Evolutionary conservation across 1,284 basidiomycete species (phyloP).

Genomic region (Volvariella surrecta): DNA sequence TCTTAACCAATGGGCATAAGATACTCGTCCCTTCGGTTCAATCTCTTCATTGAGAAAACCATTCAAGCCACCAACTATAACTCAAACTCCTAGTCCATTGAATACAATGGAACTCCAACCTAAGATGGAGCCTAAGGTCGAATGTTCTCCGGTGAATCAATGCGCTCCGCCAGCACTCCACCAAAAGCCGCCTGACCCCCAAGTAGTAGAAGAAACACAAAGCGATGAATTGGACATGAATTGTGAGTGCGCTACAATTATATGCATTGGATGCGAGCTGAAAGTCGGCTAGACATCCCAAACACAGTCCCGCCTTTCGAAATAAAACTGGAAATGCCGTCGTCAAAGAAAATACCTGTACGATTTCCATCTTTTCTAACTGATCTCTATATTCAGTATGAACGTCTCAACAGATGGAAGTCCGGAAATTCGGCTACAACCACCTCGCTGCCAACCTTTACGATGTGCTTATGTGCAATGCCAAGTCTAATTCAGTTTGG

Average conservation of each 20-base stretch:
- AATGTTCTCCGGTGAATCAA: not conserved
- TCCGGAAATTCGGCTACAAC: slow-evolving; percentile 20
- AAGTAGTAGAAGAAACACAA: slow-evolving; percentile 1
- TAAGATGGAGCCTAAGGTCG: slow-evolving; percentile 8
- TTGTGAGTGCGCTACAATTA: not conserved
- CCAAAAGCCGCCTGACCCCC: not conserved
- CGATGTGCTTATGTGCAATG: not conserved
- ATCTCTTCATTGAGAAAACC: slow-evolving; percentile 35
- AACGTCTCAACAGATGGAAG: slow-evolving; percentile 12
- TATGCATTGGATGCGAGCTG: slow-evolving; percentile 1
- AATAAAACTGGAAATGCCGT: slow-evolving; percentile 43
- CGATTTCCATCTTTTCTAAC: slow-evolving; percentile 11
- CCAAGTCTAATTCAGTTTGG: not conserved
- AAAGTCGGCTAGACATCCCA: slow-evolving; percentile 22
- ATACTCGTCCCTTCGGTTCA: slow-evolving; percentile 33
- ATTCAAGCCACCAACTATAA: slow-evolving; percentile 46
- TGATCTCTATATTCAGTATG: not conserved
- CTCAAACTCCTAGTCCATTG: slow-evolving; percentile 20
- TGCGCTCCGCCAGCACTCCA: not conserved
- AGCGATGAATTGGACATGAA: slow-evolving; percentile 3
- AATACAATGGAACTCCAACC: slow-evolving; percentile 2
- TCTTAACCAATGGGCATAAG: slow-evolving; percentile 17
- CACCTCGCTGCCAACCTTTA: slow-evolving; percentile 16
- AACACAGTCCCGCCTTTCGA: slow-evolving; percentile 31
- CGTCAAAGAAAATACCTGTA: slow-evolving; percentile 57